phyloP scores from a whole-genome alignment of 2,329 filamentous ascomycete genomes.

The Rhynchosporium secalis region DNA sequence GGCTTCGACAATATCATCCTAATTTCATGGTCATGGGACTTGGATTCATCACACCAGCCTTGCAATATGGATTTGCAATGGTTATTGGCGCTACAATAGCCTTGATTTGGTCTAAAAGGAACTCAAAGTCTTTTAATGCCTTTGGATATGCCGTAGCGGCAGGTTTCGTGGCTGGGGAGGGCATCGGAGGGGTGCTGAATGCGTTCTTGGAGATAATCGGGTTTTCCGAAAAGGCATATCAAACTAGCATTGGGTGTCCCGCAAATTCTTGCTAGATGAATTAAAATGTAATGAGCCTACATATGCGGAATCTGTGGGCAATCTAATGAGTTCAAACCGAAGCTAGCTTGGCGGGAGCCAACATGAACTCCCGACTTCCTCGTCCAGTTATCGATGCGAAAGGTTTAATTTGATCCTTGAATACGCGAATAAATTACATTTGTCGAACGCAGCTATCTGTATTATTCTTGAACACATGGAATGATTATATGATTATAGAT shows the following conservation, averaged over 20 bases:
- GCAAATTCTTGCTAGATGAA: neutral
- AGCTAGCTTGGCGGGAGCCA: no score
- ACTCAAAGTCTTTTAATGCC: slow-evolving; percentile 53
- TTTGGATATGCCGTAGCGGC: slow-evolving; percentile 61
- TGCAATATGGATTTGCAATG: slow-evolving; percentile 59
- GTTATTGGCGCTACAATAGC: slow-evolving; percentile 55
- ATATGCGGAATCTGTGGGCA: no score
- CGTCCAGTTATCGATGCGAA: no score
- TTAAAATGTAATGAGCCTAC: no score
- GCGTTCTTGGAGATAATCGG: slow-evolving; percentile 44
- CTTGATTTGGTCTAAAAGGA: slow-evolving; percentile 55
- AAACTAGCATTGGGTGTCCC: slow-evolving; percentile 41
- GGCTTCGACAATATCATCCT: slow-evolving; percentile 56
- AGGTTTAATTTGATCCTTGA: no score
- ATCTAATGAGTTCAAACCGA: no score
- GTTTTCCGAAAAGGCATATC: slow-evolving; percentile 40
- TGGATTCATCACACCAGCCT: slow-evolving; percentile 57
- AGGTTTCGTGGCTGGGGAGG: slow-evolving; percentile 63
- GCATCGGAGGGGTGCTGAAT: slow-evolving; percentile 63
- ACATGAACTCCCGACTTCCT: no score
- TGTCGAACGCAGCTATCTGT: no score
- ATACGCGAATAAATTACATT: no score
- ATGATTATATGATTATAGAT: no score
- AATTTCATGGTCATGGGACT: slow-evolving; percentile 64
- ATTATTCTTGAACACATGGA: no score